A percentile compares a stretch with the other conserved stretches of the same genome.
Evolutionary conservation across 2,329 filamentous ascomycete genomes (phyloP).

Genomic region (Furcasterigmium furcatum): DNA sequence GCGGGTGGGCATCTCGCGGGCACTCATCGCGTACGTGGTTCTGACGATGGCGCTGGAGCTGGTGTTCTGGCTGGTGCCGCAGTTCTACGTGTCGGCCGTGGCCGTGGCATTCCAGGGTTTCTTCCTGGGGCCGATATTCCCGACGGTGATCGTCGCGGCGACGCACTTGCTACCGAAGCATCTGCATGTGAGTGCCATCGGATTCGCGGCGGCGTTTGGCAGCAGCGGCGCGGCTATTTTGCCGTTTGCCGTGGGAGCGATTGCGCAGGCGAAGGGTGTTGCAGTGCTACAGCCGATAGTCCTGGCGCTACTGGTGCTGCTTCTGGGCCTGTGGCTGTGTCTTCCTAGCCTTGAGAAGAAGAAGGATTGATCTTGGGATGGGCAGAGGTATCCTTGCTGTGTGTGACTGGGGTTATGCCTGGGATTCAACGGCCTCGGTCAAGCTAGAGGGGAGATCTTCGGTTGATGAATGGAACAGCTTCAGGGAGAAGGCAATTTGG

Average conservation of each 20-base stretch:
- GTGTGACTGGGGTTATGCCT: no score
- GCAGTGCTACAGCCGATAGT: slow-evolving; percentile 54
- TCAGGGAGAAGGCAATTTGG: no score
- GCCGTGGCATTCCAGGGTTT: slow-evolving; percentile 72
- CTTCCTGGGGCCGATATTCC: slow-evolving; percentile 77
- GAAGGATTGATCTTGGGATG: neutral
- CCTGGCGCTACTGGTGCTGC: slow-evolving; percentile 42
- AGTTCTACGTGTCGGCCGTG: slow-evolving; percentile 71
- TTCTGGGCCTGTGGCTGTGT: slow-evolving; percentile 42
- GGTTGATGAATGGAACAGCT: no score
- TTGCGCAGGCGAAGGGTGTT: slow-evolving; percentile 56
- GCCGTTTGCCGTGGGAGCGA: slow-evolving; percentile 63
- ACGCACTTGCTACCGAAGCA: slow-evolving; percentile 68
- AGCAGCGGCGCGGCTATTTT: slow-evolving; percentile 68
- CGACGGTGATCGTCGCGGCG: slow-evolving; percentile 65
- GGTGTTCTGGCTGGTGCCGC: slow-evolving; percentile 78
- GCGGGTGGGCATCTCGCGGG: slow-evolving; percentile 64
- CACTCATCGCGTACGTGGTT: slow-evolving; percentile 61
- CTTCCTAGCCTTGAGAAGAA: slow-evolving; percentile 36
- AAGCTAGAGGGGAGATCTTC: no score
- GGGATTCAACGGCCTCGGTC: no score
- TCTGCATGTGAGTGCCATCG: slow-evolving; percentile 74
- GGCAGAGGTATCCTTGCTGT: no score
- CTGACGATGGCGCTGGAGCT: slow-evolving; percentile 64
- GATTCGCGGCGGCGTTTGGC: slow-evolving; percentile 74